A percentile compares a stretch with the other conserved stretches of the same genome.
Conservation (phyloP, 352 stramenopile species). For the Phytophthora pluvialis region DNA sequence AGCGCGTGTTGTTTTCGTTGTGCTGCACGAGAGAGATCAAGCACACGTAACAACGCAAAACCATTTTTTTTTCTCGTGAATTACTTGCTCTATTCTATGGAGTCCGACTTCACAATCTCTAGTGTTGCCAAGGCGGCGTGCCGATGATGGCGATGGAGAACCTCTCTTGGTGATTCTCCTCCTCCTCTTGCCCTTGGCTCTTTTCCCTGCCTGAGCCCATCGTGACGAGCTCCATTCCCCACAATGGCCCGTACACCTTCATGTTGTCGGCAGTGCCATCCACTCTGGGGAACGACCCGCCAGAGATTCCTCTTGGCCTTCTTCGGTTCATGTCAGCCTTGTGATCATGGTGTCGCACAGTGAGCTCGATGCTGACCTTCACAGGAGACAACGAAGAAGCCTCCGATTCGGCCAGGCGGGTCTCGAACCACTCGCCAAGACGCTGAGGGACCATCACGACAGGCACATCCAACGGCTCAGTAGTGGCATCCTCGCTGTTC, state of each 20-base stretch:
- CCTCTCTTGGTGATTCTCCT: conserved; percentile 32
- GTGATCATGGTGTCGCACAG: conserved; percentile 37
- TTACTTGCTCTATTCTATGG: conserved; percentile 37
- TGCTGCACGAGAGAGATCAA: conserved; percentile 42
- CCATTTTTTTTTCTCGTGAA: conserved; percentile 44
- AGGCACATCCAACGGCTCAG: conserved; percentile 40
- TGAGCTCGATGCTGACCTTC: conserved; percentile 48
- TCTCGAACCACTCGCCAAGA: conserved; percentile 64
- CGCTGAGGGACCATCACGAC: conserved; percentile 72
- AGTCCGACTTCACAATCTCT: conserved; percentile 25
- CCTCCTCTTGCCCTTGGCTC: conserved; percentile 14
- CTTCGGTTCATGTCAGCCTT: conserved; percentile 17
- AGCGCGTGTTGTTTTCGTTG: conserved; percentile 32
- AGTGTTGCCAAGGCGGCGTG: conserved; percentile 40
- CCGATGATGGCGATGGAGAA: conserved; percentile 64
- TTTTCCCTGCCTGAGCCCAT: conserved; percentile 20
- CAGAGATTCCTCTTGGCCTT: conserved; percentile 13
- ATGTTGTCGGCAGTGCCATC: conserved; percentile 50
- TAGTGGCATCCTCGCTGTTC: conserved; percentile 19
- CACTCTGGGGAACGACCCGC: conserved; percentile 48
- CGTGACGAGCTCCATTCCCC: conserved; percentile 57
- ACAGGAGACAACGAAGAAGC: conserved; percentile 30
- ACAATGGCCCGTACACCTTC: conserved; percentile 58
- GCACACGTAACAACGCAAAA: conserved; percentile 34
- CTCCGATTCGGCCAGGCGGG: conserved; percentile 24